Base-by-base conservation (phyloP, 805 yeast species). In the Candida ortonii region DNA sequence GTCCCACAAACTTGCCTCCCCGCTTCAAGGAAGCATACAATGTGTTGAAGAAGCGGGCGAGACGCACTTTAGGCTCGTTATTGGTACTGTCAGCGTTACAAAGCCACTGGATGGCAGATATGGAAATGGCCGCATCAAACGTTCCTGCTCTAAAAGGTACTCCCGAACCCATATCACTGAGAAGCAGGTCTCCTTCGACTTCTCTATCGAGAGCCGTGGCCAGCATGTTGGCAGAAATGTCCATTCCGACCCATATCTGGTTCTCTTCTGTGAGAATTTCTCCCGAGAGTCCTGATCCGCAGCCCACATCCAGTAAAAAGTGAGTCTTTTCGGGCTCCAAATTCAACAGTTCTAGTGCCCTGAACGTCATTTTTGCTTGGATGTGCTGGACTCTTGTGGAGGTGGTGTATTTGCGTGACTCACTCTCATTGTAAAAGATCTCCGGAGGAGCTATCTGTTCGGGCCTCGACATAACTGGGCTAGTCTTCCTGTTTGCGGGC, bases 1-100 rank as follows among this genome's bases (percentile, higher is more conserved):
- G 98, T 14, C 96, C 96, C 17, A 86, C 96, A 47, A 90, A 95
- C 62, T 93, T 93, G 6, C 98, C 98, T 30, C 98, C 98, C 56
- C 95, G 76, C 54, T 76, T 82, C 60, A 93, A 68, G 22, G 87
- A 68, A 0, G 96, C 87, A 61, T 85, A 93, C 33, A 93, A 67
- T 0, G 96, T 80, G 59, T 84, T 84, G 71, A 93, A 93, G 53
- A 93, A 93, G 29, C 84, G 67, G 62, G 80, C 66, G 35, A 87
- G 62, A 59, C 98, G 76, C 52, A 72, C 73, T 55, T 82, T 81
- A 15, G 98, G 98, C 53, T 89, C 95, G 34, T 79, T 80, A 24
- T 71, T 68, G 3, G 86, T 62, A 5, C 86, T 72, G 59, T 93
- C 98, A 2, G 97, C 97, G 58, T 93, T 93, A 67, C 97, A 89